These are phyloP conservation scores for Thozetella sp. DNA, from an alignment of 495 filamentous ascomycete genomes.

Conservation along the genomic window DNA sequence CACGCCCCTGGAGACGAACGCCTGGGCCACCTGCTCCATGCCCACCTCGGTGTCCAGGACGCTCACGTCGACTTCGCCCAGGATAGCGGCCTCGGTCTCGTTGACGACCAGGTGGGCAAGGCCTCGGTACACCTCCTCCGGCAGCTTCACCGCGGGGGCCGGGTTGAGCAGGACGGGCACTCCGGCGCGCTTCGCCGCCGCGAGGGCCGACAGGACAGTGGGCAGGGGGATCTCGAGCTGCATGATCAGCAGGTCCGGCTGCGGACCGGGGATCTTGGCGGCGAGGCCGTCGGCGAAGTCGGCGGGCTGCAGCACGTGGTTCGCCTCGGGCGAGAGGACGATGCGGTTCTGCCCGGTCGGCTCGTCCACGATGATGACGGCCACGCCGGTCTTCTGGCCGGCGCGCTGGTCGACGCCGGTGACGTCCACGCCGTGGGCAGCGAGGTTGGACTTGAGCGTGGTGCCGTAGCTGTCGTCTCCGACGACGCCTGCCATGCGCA, in stretches of 20 bases:
- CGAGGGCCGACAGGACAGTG: constrained; percentile 69
- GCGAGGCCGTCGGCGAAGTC: constrained; percentile 8
- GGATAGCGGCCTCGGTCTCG: constrained; percentile 82
- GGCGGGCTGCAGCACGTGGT: constrained; percentile 46
- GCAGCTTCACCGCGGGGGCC: constrained; percentile 73
- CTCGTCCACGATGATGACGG: constrained; percentile 80
- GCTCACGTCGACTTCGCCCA: constrained; percentile 54
- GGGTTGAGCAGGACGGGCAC: constrained; percentile 80
- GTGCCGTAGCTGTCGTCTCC: constrained; percentile 69
- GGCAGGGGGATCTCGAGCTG: constrained; percentile 84
- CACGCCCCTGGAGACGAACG: constrained; percentile 70
- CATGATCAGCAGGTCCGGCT: constrained; percentile 73
- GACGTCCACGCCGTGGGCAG: constrained; percentile 63
- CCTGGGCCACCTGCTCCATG: constrained; percentile 43
- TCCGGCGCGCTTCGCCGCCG: constrained; percentile 45
- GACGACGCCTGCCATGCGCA: constrained; percentile 84
- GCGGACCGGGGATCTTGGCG: constrained; percentile 34
- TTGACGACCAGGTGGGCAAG: constrained; percentile 87
- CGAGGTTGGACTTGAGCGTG: constrained; percentile 50
- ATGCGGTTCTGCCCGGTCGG: constrained; percentile 86
- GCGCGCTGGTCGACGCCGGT: constrained; percentile 48
- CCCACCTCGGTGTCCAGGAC: constrained; percentile 48
- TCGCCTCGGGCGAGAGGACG: constrained; percentile 78
- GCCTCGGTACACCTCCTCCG: constrained; percentile 63
- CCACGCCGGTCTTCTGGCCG: constrained; percentile 72